A percentile compares a stretch with the other conserved stretches of the same genome.
Conservation (phyloP, 805 yeast genomes). For the Myxozyma monticola region DNA sequence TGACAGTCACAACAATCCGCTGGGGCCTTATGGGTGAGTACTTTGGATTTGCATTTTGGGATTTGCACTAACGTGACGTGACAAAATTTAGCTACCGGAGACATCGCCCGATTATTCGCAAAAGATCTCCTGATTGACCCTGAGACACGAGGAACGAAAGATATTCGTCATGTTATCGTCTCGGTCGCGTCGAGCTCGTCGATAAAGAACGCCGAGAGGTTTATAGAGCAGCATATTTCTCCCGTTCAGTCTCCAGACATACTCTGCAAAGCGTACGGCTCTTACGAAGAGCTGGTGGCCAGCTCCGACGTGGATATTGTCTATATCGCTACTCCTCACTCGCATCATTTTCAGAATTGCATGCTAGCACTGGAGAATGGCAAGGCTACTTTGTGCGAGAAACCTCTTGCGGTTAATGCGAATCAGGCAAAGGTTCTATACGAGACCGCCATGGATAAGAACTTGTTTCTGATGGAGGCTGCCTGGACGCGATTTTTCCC, state of each 20-base stretch:
- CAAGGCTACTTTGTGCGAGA: constrained; percentile 55
- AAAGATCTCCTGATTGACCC: constrained; percentile 10
- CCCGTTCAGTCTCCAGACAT: constrained; percentile 32
- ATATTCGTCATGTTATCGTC: constrained; percentile 32
- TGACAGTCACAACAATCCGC: too few species aligned
- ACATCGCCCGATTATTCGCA: too few species aligned
- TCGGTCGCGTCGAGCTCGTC: constrained; percentile 34
- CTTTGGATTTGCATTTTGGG: too few species aligned
- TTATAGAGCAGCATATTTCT: constrained; percentile 30
- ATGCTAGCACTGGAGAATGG: constrained; percentile 45
- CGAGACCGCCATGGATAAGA: constrained; percentile 47
- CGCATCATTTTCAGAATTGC: constrained; percentile 49
- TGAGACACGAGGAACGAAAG: constrained; percentile 29
- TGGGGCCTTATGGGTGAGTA: too few species aligned
- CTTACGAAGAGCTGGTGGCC: constrained; percentile 46
- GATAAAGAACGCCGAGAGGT: constrained; percentile 30
- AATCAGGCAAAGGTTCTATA: constrained; percentile 47
- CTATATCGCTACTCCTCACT: constrained; percentile 51
- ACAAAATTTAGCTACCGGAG: too few species aligned
- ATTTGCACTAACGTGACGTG: too few species aligned
- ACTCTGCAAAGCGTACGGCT: constrained; percentile 29
- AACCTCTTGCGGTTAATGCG: constrained; percentile 52
- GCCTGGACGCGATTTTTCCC: constrained; percentile 48
- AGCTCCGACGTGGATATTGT: constrained; percentile 48
- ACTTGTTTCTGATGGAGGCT: constrained; percentile 56